Base-by-base conservation (phyloP, 768 basidiomycete species). In the Trametes meyenii region DNA sequence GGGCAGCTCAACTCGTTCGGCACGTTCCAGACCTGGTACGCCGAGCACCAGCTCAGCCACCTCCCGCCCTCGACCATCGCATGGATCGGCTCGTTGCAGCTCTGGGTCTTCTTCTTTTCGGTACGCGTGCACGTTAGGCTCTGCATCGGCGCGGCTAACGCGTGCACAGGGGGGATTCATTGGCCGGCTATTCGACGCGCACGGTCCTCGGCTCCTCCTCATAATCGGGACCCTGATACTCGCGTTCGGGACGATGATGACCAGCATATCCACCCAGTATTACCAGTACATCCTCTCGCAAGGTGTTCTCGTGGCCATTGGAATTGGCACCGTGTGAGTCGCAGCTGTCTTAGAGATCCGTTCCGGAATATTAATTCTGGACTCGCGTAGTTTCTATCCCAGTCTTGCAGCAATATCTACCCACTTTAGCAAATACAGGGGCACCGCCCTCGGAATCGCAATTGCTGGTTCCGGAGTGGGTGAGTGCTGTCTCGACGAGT, bases 1-100 rank as follows among this genome's bases (percentile, higher is more conserved):
- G 89, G 89, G 10, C 86, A 85, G 65, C 83, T 89, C 77, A 86
- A 79, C 54, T 82, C 88, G 46, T 90, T 89, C 63, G 89, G 89
- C 16, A 87, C 86, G 43, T 90, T 84, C 70, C 86, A 89, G 70
- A 73, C 83, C 13, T 89, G 84, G 83, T 90, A 90, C 65, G 76
- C 79, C 11, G 72, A 71, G 14, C 83, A 90, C 70, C 84, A 89
- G 70, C 77, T 90, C 17, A 69, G 70, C 17, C 70, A 78, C 64
- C 63, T 80, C 38, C 72, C 83, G 14, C 74, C 84, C 14, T 85
- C 83, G 39, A 81, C 78, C 23, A 86, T 89, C 62, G 85, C 87
- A 2, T 88, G 87, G 66, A 88, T 90, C 66, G 88, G 87, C 11
- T 85, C 85, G 1, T 65, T 89, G 50, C 88, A 89, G 67, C 74